phyloP scores from a whole-genome alignment of 148 eudicot species.

The Hydrangea macrophylla region DNA sequence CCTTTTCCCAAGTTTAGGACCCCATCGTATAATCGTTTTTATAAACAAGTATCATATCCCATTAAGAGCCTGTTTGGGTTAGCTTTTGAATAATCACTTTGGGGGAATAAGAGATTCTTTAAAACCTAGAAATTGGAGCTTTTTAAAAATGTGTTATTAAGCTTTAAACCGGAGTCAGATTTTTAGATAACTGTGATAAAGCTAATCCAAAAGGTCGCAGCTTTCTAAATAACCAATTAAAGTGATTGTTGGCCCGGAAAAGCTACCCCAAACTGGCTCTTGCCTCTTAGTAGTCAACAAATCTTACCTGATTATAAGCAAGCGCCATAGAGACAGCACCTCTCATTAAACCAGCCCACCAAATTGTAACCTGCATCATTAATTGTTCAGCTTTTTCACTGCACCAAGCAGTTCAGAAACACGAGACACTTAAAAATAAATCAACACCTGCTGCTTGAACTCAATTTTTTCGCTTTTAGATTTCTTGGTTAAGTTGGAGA shows the following conservation, averaged over 20 bases:
- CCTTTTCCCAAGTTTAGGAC: too few species aligned
- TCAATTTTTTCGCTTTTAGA: conserved; percentile 25
- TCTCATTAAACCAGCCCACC: conserved; percentile 74
- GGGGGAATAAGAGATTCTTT: too few species aligned
- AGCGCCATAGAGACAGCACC: conserved; percentile 74
- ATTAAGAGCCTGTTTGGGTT: too few species aligned
- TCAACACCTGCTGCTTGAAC: conserved; percentile 41
- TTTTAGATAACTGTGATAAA: too few species aligned
- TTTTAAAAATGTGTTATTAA: too few species aligned
- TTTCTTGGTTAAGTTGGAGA: conserved; percentile 38
- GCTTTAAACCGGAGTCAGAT: too few species aligned
- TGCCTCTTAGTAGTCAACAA: background rate
- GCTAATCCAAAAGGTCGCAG: too few species aligned
- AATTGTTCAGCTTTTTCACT: background rate
- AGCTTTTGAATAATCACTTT: too few species aligned
- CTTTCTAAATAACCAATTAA: too few species aligned
- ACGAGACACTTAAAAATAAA: background rate
- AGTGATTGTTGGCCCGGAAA: too few species aligned
- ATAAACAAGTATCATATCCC: background rate
- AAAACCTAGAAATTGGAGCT: too few species aligned
- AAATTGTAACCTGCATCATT: conserved; percentile 36
- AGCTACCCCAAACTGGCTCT: too few species aligned
- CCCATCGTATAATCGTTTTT: background rate
- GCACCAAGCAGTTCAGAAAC: background rate
- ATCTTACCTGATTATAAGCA: conserved; percentile 56